These are phyloP conservation scores for Eucalyptus pumila DNA, from an alignment of 345 rosid species.

Conservation along the genomic window DNA sequence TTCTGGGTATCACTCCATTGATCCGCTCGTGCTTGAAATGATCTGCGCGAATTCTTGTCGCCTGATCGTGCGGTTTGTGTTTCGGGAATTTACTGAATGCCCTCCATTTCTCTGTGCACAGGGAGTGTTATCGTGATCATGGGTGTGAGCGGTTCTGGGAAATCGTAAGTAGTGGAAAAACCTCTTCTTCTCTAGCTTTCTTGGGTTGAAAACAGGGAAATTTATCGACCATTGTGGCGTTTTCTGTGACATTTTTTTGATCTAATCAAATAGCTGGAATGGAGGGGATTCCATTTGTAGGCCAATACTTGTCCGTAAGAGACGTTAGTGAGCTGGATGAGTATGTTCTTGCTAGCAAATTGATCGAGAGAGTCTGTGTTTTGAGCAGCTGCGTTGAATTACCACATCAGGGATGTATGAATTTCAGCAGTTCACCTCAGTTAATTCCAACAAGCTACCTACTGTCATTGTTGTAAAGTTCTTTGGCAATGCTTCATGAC, in stretches of 20 bases:
- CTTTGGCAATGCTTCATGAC: neutral
- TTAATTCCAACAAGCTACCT: neutral
- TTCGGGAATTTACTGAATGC: neutral
- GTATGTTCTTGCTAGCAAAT: neutral
- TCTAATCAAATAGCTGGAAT: neutral
- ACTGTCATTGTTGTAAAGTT: neutral
- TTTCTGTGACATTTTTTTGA: neutral
- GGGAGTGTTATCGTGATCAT: constrained; percentile 28
- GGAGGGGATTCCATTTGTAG: neutral
- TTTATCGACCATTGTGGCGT: neutral
- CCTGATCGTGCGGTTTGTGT: neutral
- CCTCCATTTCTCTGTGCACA: neutral
- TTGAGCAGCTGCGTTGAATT: neutral
- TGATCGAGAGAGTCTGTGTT: neutral
- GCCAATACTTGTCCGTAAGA: neutral
- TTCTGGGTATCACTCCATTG: neutral
- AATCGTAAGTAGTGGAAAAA: constrained; percentile 35
- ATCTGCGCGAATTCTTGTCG: neutral
- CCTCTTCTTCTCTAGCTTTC: neutral
- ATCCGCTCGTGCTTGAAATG: neutral
- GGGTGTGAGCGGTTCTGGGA: constrained; percentile 79
- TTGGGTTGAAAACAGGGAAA: neutral
- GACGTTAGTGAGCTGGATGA: neutral
- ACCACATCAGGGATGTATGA: neutral
- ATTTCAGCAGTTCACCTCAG: neutral